These are phyloP conservation scores for Podaxis rugospora DNA, from an alignment of 768 basidiomycete genomes.

Conservation along the genomic window DNA sequence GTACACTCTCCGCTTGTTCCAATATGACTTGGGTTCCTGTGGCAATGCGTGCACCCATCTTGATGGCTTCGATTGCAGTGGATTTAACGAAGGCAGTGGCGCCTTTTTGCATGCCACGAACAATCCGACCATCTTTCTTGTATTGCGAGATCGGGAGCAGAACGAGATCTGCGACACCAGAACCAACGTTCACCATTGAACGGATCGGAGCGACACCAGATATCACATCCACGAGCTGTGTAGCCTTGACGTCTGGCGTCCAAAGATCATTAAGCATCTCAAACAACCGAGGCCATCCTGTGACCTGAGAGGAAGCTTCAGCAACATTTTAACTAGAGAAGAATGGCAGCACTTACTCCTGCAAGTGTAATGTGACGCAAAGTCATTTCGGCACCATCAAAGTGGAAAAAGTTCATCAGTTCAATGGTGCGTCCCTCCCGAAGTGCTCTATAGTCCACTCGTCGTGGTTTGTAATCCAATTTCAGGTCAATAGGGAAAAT, in stretches of 20 bases:
- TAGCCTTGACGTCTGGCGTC: slow-evolving; percentile 99
- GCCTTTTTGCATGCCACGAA: slow-evolving; percentile 91
- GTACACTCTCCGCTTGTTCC: slow-evolving; percentile 88
- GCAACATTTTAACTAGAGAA: not conserved
- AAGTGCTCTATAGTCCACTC: slow-evolving; percentile 91
- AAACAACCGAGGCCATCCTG: slow-evolving; percentile 88
- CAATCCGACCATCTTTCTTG: slow-evolving; percentile 91
- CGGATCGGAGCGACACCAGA: slow-evolving; percentile 96
- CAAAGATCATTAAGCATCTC: slow-evolving; percentile 95
- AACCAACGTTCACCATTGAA: slow-evolving; percentile 95
- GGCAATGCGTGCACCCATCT: slow-evolving; percentile 87
- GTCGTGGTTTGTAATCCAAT: slow-evolving; percentile 96
- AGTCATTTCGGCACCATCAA: slow-evolving; percentile 98
- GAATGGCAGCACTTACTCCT: slow-evolving; percentile 57
- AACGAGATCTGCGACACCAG: slow-evolving; percentile 94
- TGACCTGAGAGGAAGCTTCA: slow-evolving; percentile 50
- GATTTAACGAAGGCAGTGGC: slow-evolving; percentile 90
- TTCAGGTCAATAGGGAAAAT: slow-evolving; percentile 94
- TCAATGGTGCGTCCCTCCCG: slow-evolving; percentile 91
- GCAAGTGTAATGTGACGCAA: slow-evolving; percentile 86
- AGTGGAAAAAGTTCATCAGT: slow-evolving; percentile 99
- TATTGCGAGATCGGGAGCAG: slow-evolving; percentile 96
- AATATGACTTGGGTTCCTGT: slow-evolving; percentile 98
- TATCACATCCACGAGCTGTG: slow-evolving; percentile 94
- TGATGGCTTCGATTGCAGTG: slow-evolving; percentile 94